Conservation (phyloP, 345 rosid genomes). For the Pseudoturritis turrita region DNA sequence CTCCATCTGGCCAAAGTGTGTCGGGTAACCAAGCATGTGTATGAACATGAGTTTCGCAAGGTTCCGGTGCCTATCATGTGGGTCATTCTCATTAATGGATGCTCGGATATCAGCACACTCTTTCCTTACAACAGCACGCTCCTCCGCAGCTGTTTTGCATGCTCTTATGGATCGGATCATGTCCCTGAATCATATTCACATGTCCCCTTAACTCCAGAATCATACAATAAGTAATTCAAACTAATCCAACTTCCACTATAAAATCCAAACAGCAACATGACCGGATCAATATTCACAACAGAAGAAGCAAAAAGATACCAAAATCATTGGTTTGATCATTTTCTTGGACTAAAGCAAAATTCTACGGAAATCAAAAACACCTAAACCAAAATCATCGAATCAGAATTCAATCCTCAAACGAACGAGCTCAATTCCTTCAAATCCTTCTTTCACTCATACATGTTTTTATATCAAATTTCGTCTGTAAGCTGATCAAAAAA, state of each 20-base stretch:
- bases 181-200: slow-evolving; percentile 65
- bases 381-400: background rate
- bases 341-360: background rate
- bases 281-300: background rate
- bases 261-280: too few relatives aligned
- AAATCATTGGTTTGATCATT: background rate
- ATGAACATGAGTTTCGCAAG: slow-evolving; percentile 99
- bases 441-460: slow-evolving; percentile 6
- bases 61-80: slow-evolving; percentile 87
- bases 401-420: background rate
- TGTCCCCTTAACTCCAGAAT: background rate
- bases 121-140: slow-evolving; percentile 95
- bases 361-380: background rate
- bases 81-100: slow-evolving; percentile 82
- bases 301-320: background rate
- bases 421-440: slow-evolving; percentile 16
- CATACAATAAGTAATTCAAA: background rate
- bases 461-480: background rate
- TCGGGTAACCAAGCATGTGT: slow-evolving; percentile 99
- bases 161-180: slow-evolving; percentile 98
- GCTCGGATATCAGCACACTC: slow-evolving; percentile 98
- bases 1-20: slow-evolving; percentile 99
- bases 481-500: slow-evolving; percentile 5
- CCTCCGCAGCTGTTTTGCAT: slow-evolving; percentile 99
- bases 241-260: background rate